Conservation (phyloP, 192 early-diverging fungal species). For the Linnemannia elongata region DNA sequence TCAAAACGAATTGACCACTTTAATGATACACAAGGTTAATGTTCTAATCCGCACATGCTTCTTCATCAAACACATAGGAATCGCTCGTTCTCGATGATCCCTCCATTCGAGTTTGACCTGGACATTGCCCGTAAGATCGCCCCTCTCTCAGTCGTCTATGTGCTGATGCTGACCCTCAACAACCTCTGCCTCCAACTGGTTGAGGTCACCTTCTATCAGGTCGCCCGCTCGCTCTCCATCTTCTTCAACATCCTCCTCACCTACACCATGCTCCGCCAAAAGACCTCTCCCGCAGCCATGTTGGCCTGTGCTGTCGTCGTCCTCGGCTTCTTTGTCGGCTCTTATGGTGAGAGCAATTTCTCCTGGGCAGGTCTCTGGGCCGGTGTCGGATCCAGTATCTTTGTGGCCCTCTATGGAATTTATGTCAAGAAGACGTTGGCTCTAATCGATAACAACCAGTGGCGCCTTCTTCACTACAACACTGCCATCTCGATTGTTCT, state of each 20-base stretch:
- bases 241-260: constrained; percentile 79
- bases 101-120: constrained; percentile 72
- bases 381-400: constrained; percentile 73
- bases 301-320: constrained; percentile 71
- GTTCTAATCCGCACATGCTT: background rate
- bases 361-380: constrained; percentile 73
- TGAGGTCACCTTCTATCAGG: constrained; percentile 80
- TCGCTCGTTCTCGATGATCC: constrained; percentile 68
- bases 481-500: constrained; percentile 72
- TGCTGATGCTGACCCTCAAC: constrained; percentile 76
- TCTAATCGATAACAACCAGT: constrained; percentile 76
- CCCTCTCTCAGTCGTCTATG: constrained; percentile 74
- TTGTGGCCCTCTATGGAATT: constrained; percentile 79
- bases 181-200: constrained; percentile 75
- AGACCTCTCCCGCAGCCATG: constrained; percentile 66
- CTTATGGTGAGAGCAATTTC: constrained; percentile 77
- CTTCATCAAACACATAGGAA: constrained; percentile 32
- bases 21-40: background rate
- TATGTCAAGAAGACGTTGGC: constrained; percentile 76
- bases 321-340: constrained; percentile 73
- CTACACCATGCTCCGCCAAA: constrained; percentile 68
- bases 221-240: constrained; percentile 76
- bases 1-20: background rate
- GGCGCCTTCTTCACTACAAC: constrained; percentile 78
- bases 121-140: constrained; percentile 66